phyloP scores from a whole-genome alignment of 257 asterid species.

The Solanum rostratum region DNA sequence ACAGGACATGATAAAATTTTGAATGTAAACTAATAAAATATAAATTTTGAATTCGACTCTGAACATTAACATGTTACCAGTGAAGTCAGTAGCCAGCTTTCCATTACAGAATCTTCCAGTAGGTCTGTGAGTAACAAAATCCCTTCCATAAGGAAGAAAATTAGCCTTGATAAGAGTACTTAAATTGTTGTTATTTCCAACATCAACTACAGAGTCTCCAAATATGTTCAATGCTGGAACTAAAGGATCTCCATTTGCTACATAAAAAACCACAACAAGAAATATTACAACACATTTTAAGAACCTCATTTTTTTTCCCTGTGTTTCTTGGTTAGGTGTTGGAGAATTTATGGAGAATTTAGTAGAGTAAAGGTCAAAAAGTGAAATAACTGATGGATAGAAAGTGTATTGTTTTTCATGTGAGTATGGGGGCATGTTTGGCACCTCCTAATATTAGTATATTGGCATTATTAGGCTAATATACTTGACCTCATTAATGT shows the following conservation, averaged over 20 bases:
- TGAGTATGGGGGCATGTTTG: constrained; percentile 8
- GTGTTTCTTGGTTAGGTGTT: not conserved
- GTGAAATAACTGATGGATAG: constrained; percentile 4
- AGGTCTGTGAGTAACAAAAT: constrained; percentile 50
- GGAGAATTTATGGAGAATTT: constrained; percentile 21
- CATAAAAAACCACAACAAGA: constrained; percentile 4
- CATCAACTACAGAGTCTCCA: constrained; percentile 84
- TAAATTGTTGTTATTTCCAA: constrained; percentile 63
- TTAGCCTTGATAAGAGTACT: constrained; percentile 59
- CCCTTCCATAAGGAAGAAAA: constrained; percentile 85
- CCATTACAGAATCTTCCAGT: constrained; percentile 92
- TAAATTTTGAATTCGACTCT: not conserved
- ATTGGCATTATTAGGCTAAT: constrained; percentile 3
- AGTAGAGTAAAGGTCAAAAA: constrained; percentile 3
- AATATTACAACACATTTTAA: constrained; percentile 13
- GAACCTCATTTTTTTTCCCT: constrained; percentile 28
- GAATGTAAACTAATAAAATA: not conserved
- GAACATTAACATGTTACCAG: constrained; percentile 23
- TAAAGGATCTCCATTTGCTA: constrained; percentile 39
- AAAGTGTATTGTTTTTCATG: constrained; percentile 1
- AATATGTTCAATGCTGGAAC: constrained; percentile 69
- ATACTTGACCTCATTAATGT: not conserved
- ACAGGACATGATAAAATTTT: not conserved
- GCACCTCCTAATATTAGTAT: not conserved
- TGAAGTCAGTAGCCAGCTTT: constrained; percentile 77